Conservation (phyloP, 345 rosid genomes). For the Citrus sinensis region DVS_A1.0 CM039163.1:17482001-17482500, state of each 20-base stretch:
- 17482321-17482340: slow-evolving; percentile 39
- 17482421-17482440: slow-evolving; percentile 51
- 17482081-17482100: fast-evolving
- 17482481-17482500: slow-evolving; percentile 51
- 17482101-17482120: no score
- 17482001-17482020: fast-evolving
- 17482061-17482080: fast-evolving
- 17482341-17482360: slow-evolving; percentile 42
- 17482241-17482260: neutral
- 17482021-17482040: no score
- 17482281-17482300: neutral
- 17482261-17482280: neutral
- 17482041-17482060: fast-evolving
- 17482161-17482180: no score
- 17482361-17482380: slow-evolving; percentile 42
- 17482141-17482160: no score
- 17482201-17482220: fast-evolving
- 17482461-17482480: slow-evolving; percentile 55
- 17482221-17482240: no score
- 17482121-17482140: no score
- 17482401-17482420: slow-evolving; percentile 52
- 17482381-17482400: slow-evolving; percentile 34
- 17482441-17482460: slow-evolving; percentile 52
- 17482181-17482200: no score
- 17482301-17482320: slow-evolving; percentile 11